Base-by-base conservation (phyloP, 2,329 filamentous ascomycete species). In the Blastomyces emzantsi region DNA sequence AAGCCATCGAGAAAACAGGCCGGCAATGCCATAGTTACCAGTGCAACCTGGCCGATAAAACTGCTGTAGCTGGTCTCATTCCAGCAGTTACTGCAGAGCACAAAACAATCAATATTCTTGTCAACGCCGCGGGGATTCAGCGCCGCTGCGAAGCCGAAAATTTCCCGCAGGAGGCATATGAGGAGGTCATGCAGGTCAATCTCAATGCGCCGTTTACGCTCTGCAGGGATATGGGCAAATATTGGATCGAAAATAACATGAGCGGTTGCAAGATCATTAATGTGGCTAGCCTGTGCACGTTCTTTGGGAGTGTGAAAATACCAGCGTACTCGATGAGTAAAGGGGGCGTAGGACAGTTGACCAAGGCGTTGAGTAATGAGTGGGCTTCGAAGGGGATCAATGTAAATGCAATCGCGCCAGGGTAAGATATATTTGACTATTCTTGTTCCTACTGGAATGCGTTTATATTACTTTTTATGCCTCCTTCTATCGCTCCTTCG, bases 61-160 rank as follows among this genome's bases (percentile, higher is more conserved):
- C 74, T 45, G 72, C 76, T 2, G 75, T 80, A 39, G 75, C 76
- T 59, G 69, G 68, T 41, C 73, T 80, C 55, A 72, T 79, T 22
- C 74, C 77, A 49, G 65, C 73, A 1, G 66, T 80, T 9, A 70
- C 72, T 7, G 71, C 71, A 51, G 73, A 77, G 55, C 77, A 75
- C 13, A 63, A 57, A 30, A 76, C 81, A 67, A 85, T 95, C 67
- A 83, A 89, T 72, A 89, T 95, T 71, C 83, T 96, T 6, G 79
- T 95, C 69, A 96, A 92, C 78, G 92, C 89, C 76, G 91, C 89
- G 28, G 92, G 92, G 33, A 92, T 96, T 72, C 91, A 96, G 76
- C 83, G 86, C 66, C 83, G 90, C 13, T 88, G 93, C 74, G 85
- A 89, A 0, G 85, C 87, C 52, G 85, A 90, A 69, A 75, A 83